Percentiles rank a stretch among this genome's conserved stretches.
These are phyloP conservation scores for Talaromyces sp. DNA, from an alignment of 2,329 filamentous ascomycete species.

Conservation along the genomic window DNA sequence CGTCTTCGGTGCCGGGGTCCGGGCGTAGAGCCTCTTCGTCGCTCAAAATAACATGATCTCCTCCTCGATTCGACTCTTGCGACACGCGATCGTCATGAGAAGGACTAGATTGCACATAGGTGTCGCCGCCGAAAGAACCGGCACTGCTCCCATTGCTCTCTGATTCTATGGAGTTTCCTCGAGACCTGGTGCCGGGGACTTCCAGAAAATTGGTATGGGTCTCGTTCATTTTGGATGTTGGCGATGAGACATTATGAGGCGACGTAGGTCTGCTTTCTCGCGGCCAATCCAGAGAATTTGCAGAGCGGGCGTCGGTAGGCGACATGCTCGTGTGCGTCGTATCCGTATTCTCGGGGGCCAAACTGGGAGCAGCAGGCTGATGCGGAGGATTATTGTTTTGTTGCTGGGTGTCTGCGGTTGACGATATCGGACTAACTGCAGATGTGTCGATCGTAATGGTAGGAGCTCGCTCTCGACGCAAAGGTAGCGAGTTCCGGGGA, in stretches of 20 bases:
- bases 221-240: slow-evolving; percentile 49
- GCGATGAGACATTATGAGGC: slow-evolving; percentile 63
- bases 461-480: slow-evolving; percentile 42
- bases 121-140: slow-evolving; percentile 49
- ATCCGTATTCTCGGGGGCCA: slow-evolving; percentile 22
- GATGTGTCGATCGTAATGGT: slow-evolving; percentile 56
- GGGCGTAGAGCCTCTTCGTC: slow-evolving; percentile 61
- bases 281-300: slow-evolving; percentile 54
- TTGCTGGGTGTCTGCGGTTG: neutral
- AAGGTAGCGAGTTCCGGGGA: slow-evolving; percentile 24
- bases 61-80: slow-evolving; percentile 37
- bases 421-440: slow-evolving; percentile 37
- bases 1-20: slow-evolving; percentile 65
- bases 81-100: slow-evolving; percentile 38
- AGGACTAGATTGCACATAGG: slow-evolving; percentile 42
- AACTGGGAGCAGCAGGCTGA: slow-evolving; percentile 28
- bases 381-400: slow-evolving; percentile 24
- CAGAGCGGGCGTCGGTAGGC: slow-evolving; percentile 47
- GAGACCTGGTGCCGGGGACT: slow-evolving; percentile 58
- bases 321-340: slow-evolving; percentile 28
- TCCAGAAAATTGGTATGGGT: slow-evolving; percentile 55
- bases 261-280: slow-evolving; percentile 58
- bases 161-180: slow-evolving; percentile 61
- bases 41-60: slow-evolving; percentile 48
- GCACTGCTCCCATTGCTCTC: slow-evolving; percentile 51